Conservation (phyloP, 179 eudicot genomes). For the Carnegiea gigantea region DNA sequence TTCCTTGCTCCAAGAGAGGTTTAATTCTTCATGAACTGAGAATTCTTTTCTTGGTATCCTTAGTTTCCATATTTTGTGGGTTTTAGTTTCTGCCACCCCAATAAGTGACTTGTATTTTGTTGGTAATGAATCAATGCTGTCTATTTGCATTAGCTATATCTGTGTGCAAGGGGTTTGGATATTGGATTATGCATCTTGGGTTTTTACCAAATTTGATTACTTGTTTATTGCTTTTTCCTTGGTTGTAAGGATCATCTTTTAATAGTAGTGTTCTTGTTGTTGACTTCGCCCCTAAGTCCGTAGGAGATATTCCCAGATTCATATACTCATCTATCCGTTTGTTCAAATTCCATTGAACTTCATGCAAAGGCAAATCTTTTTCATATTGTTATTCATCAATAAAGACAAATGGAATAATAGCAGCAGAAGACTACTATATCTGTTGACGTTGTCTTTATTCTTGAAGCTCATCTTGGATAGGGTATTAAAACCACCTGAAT, state of each 20-base stretch:
- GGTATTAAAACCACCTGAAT: background rate
- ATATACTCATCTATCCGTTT: background rate
- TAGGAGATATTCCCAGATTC: background rate
- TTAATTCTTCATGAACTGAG: background rate
- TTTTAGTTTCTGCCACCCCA: background rate
- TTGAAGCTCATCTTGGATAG: background rate
- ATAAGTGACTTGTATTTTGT: background rate
- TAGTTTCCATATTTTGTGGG: background rate
- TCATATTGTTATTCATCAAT: background rate
- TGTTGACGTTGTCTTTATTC: background rate
- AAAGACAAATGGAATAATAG: background rate
- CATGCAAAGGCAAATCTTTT: background rate
- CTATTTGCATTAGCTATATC: background rate
- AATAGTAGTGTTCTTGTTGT: background rate
- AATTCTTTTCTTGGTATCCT: background rate
- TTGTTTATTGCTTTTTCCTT: background rate
- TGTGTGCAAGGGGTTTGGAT: background rate
- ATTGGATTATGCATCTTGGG: background rate
- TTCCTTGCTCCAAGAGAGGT: background rate
- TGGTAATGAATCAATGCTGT: background rate
- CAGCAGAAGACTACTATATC: background rate
- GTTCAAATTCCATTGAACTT: background rate
- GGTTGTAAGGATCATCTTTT: background rate
- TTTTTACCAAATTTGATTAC: conserved; percentile 3
- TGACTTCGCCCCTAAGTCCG: background rate